Evolutionary conservation across 306 rosid species (phyloP), one percentile per base, ranked within the genome.

Genomic region (Vigna unguiculata): DNA sequence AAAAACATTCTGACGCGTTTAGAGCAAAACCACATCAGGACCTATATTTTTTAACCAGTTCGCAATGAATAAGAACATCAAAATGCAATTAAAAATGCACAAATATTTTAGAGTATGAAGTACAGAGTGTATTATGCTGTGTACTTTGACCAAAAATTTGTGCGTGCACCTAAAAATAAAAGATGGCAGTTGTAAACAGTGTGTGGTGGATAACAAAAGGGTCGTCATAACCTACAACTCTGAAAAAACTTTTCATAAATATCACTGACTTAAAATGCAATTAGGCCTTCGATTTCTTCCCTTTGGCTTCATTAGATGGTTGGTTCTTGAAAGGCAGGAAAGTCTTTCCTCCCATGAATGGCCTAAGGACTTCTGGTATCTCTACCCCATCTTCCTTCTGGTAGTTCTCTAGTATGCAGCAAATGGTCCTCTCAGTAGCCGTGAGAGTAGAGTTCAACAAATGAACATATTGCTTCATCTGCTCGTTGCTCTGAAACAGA

Each of bases 271-370:
- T 46, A 80, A 82, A 78, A 82, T 78, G 82, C 80, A 90, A 75
- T 87, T 84, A 92, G 79, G 96, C 96, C 96, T 88, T 95, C 19
- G 93, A 90, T 95, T 92, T 92, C 93, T 92, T 95, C 97, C 97
- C 98, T 92, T 90, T 90, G 92, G 86, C 90, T 77, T 91, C 97
- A 46, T 60, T 63, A 17, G 66, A 80, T 0, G 90, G 88, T 38
- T 89, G 87, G 81, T 14, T 82, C 84, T 90, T 90, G 93, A 92
- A 95, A 36, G 98, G 97, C 10, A 95, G 77, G 88, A 89, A 92
- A 45, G 85, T 36, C 86, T 84, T 91, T 78, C 98, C 96, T 19
- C 93, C 89, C 97, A 95, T 88, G 75, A 67, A 92, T 49, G 87
- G 90, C 59, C 60, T 87, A 48, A 95, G 86, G 58, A 76, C 96